Conservation (phyloP, 441 rosid species). For the Sinapis alba region DNA sequence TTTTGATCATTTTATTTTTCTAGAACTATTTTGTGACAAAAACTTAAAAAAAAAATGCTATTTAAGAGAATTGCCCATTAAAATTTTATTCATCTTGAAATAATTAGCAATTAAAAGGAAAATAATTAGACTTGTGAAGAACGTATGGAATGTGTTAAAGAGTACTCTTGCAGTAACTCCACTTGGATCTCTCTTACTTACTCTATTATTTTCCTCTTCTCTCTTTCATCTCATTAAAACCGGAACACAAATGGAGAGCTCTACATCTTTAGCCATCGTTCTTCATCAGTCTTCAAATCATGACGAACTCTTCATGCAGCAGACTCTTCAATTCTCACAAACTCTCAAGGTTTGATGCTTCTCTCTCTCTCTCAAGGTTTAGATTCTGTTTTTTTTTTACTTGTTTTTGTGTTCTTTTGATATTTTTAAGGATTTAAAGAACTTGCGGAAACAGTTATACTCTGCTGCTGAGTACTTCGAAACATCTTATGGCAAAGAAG, state of each 20-base stretch:
- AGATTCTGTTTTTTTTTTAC: not conserved
- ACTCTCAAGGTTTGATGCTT: slow-evolving; percentile 57
- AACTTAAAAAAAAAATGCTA: too few relatives aligned
- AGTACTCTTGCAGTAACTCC: slow-evolving; percentile 27
- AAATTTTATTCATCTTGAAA: too few relatives aligned
- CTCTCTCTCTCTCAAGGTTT: not conserved
- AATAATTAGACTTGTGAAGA: slow-evolving; percentile 11
- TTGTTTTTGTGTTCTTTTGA: not conserved
- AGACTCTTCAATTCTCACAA: slow-evolving; percentile 68
- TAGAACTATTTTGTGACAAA: too few relatives aligned
- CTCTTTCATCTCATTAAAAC: slow-evolving; percentile 6
- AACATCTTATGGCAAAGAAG: too few relatives aligned
- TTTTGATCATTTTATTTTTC: too few relatives aligned
- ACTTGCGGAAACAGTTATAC: slow-evolving; percentile 72
- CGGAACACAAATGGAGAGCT: slow-evolving; percentile 34
- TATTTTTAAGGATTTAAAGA: slow-evolving; percentile 69
- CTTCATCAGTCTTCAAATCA: slow-evolving; percentile 54
- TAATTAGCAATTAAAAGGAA: not conserved
- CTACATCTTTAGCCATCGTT: slow-evolving; percentile 46
- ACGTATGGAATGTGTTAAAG: slow-evolving; percentile 32
- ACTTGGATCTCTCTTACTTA: slow-evolving; percentile 31
- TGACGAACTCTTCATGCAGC: slow-evolving; percentile 75
- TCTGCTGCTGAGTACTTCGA: slow-evolving; percentile 93
- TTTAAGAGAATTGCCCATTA: too few relatives aligned
- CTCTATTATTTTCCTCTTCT: slow-evolving; percentile 31